Conservation (phyloP, 2,329 filamentous ascomycete genomes). For the Herpotrichia juniperi region DNA sequence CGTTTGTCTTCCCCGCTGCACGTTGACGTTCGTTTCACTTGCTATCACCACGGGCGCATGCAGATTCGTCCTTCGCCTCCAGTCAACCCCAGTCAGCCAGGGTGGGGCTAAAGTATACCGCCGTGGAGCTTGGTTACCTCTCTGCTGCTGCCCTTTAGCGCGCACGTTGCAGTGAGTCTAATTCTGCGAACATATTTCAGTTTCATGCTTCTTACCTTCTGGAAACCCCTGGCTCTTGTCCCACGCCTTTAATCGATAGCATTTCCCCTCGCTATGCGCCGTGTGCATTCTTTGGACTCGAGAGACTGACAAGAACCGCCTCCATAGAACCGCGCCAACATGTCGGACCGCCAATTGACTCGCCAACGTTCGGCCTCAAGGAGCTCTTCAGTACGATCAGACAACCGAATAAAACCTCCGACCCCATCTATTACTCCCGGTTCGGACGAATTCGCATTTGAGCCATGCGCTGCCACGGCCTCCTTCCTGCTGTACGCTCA, state of each 20-base stretch:
- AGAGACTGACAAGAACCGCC: slow-evolving; percentile 35
- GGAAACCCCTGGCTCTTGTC: slow-evolving; percentile 19
- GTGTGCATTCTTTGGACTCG: slow-evolving; percentile 25
- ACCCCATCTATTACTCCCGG: slow-evolving; percentile 53
- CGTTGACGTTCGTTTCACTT: slow-evolving; percentile 35
- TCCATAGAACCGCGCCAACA: slow-evolving; percentile 40
- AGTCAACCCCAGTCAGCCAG: slow-evolving; percentile 41
- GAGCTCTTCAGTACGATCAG: slow-evolving; percentile 42
- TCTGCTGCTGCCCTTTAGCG: slow-evolving; percentile 40
- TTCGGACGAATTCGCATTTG: slow-evolving; percentile 65
- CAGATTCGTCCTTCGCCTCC: slow-evolving; percentile 43
- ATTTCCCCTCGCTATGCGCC: slow-evolving; percentile 37
- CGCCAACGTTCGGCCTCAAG: slow-evolving; percentile 51
- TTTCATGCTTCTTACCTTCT: slow-evolving; percentile 28
- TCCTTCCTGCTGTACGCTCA: slow-evolving; percentile 90
- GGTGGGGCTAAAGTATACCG: slow-evolving; percentile 47
- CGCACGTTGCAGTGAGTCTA: slow-evolving; percentile 46
- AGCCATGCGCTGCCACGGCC: slow-evolving; percentile 88
- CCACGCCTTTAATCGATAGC: slow-evolving; percentile 30
- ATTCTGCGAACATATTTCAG: slow-evolving; percentile 36
- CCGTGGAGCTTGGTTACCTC: slow-evolving; percentile 40
- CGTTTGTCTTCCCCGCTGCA: slow-evolving; percentile 43
- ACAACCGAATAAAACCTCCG: slow-evolving; percentile 47
- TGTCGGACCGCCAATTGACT: slow-evolving; percentile 51
- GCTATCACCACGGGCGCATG: slow-evolving; percentile 46